Conservation (phyloP, 805 yeast genomes). For the Lipomyces orientalis region DNA sequence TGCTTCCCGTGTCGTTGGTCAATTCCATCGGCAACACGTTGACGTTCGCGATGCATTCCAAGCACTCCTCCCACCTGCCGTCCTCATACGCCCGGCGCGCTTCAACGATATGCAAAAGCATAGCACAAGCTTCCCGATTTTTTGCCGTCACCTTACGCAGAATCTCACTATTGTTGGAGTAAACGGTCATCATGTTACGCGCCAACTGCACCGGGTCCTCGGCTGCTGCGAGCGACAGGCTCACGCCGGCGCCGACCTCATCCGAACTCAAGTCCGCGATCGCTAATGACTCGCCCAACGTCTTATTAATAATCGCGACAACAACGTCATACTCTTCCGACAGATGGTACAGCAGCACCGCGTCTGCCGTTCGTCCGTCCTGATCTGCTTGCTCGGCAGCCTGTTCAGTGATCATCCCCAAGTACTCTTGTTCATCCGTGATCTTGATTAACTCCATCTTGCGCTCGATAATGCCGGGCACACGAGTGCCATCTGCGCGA, state of each 20-base stretch:
- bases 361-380: slow-evolving; percentile 87
- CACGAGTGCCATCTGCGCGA: slow-evolving; percentile 72
- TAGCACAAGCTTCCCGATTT: slow-evolving; percentile 68
- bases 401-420: slow-evolving; percentile 74
- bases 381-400: slow-evolving; percentile 89
- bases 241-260: slow-evolving; percentile 43
- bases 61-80: slow-evolving; percentile 63
- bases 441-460: slow-evolving; percentile 70
- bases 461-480: slow-evolving; percentile 83
- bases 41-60: slow-evolving; percentile 60
- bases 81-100: slow-evolving; percentile 65
- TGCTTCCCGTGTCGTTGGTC: slow-evolving; percentile 54
- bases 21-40: slow-evolving; percentile 68
- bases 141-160: slow-evolving; percentile 59
- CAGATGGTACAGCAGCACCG: slow-evolving; percentile 82
- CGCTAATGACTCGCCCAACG: slow-evolving; percentile 77
- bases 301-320: slow-evolving; percentile 69
- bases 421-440: slow-evolving; percentile 61
- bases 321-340: slow-evolving; percentile 88
- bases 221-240: slow-evolving; percentile 44
- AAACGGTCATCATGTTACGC: slow-evolving; percentile 46
- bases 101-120: slow-evolving; percentile 67
- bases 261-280: slow-evolving; percentile 65
- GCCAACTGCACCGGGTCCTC: slow-evolving; percentile 49
- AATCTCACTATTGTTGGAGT: slow-evolving; percentile 63